Percentiles rank a stretch among this genome's conserved stretches.
These are phyloP conservation scores for Penicillium digitatum DNA, from an alignment of 2,329 filamentous ascomycete genomes.

Conservation along the genomic window DNA sequence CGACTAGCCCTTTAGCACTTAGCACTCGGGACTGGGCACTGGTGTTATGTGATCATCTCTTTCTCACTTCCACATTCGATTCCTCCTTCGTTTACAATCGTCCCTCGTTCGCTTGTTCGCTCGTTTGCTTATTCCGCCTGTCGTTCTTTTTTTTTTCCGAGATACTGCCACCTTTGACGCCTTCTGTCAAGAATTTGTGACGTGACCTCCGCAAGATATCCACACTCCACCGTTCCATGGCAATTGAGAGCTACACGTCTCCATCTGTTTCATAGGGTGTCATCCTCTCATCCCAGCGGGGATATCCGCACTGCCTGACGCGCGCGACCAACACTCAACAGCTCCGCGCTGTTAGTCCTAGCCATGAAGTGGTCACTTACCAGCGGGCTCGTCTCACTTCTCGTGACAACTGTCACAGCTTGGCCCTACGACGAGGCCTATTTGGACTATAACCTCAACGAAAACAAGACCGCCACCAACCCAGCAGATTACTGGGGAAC, in stretches of 20 bases:
- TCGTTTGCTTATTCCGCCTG: neutral
- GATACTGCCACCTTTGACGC: neutral
- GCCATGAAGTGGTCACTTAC: conserved; percentile 33
- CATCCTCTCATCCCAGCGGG: neutral
- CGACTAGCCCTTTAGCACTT: conserved; percentile 5
- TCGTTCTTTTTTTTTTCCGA: neutral
- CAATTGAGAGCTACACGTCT: neutral
- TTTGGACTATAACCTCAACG: conserved; percentile 58
- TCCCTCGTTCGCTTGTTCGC: neutral
- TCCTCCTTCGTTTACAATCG: neutral
- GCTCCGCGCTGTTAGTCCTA: neutral
- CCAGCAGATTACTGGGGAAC: conserved; percentile 56
- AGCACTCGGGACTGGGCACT: neutral
- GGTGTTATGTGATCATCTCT: conserved; percentile 1
- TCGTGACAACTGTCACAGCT: conserved; percentile 25
- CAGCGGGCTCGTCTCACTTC: conserved; percentile 30
- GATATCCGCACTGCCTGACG: neutral
- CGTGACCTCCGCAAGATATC: neutral
- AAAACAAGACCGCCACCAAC: conserved; percentile 52
- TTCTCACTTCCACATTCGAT: neutral
- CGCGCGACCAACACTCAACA: neutral
- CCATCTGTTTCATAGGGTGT: neutral
- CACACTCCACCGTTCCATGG: neutral
- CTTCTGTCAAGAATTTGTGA: neutral
- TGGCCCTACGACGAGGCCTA: conserved; percentile 51